A percentile compares a stretch with the other conserved stretches of the same genome.
Conservation (phyloP, 306 rosid genomes). For the Inga oerstediana region DNA sequence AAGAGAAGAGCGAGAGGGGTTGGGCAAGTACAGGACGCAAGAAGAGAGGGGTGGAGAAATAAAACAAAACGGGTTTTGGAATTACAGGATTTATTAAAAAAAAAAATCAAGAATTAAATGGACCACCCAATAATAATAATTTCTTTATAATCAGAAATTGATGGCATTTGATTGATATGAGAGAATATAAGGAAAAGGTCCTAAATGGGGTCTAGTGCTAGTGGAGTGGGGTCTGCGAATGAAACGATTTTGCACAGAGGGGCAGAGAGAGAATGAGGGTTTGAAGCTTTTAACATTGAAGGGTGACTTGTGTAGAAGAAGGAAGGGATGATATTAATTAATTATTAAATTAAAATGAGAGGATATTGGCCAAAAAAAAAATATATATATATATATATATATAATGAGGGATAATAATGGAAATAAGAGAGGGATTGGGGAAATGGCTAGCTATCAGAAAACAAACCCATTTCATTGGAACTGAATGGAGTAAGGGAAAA, state of each 20-base stretch:
- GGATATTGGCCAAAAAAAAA: no score
- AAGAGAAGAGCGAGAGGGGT: slow-evolving; percentile 28
- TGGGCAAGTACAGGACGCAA: slow-evolving; percentile 45
- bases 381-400: no score
- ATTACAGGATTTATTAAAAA: neutral
- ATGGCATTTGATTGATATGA: neutral
- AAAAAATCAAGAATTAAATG: neutral
- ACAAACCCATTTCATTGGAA: slow-evolving; percentile 22
- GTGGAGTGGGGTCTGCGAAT: neutral
- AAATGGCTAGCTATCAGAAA: neutral
- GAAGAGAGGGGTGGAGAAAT: slow-evolving; percentile 29
- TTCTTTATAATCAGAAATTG: neutral
- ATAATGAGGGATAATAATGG: neutral
- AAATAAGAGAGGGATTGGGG: neutral
- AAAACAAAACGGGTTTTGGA: slow-evolving; percentile 37
- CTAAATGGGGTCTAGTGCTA: neutral
- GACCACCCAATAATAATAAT: neutral
- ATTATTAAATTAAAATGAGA: neutral
- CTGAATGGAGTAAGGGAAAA: neutral
- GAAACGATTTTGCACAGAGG: neutral
- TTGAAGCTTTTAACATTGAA: no score
- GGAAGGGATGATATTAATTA: neutral
- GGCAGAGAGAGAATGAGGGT: neutral
- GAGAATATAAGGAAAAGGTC: neutral
- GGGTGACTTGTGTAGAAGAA: neutral